Percentiles rank a stretch among this genome's conserved stretches.
These are phyloP conservation scores for Tieghemostelium lacteum DNA, from an alignment of 78 protist genomes.

Conservation along the genomic window DNA sequence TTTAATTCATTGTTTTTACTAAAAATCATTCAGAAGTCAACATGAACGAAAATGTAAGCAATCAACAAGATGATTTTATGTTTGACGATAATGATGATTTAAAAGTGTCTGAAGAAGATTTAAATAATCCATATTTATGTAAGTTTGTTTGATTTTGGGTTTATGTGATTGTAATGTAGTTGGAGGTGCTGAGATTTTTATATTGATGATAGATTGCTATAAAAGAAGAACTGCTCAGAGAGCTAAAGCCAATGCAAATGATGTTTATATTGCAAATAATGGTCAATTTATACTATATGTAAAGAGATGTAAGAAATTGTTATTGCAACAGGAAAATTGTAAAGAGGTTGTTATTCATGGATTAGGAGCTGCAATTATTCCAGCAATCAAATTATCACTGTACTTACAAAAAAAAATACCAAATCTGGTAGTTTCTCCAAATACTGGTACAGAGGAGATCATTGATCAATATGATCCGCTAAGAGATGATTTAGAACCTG, in stretches of 20 bases:
- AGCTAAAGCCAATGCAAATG: conserved; percentile 21
- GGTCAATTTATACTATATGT: conserved; percentile 39
- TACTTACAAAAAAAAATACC: conserved; percentile 17
- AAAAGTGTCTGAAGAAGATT: background rate
- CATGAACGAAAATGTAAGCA: background rate
- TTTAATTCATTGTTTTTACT: no score
- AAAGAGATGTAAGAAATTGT: conserved; percentile 41
- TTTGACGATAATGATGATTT: background rate
- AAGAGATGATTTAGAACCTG: conserved; percentile 38
- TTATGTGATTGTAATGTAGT: background rate
- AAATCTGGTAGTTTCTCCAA: conserved; percentile 21
- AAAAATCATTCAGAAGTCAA: no score
- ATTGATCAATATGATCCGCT: conserved; percentile 73
- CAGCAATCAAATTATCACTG: conserved; percentile 40
- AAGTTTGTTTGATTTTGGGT: background rate
- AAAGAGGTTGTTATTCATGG: conserved; percentile 68
- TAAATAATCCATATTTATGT: background rate
- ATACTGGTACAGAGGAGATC: conserved; percentile 46
- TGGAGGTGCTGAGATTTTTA: background rate
- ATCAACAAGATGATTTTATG: background rate
- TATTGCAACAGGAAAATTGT: no score
- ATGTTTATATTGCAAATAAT: conserved; percentile 52
- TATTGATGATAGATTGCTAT: conserved; percentile 7
- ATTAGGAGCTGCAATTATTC: conserved; percentile 50
- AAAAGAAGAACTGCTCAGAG: conserved; percentile 59